These are phyloP conservation scores for Xylona heveae DNA, from an alignment of 495 filamentous ascomycete species.

Conservation along the genomic window DNA sequence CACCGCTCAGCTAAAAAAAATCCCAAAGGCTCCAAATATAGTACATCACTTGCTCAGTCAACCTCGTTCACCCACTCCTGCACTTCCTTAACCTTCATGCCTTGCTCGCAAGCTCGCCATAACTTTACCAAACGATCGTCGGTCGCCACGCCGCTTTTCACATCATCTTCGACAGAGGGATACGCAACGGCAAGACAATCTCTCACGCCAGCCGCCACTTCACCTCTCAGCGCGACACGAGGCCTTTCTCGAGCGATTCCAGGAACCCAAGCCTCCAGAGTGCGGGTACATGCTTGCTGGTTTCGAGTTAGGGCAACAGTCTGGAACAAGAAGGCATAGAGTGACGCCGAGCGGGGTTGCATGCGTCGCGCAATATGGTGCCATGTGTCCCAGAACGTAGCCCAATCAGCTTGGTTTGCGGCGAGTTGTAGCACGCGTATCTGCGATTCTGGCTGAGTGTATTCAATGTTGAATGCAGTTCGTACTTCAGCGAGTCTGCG, in stretches of 20 bases:
- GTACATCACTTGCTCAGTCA: too few species aligned
- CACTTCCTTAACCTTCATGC: too few species aligned
- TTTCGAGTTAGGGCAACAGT: constrained; percentile 25
- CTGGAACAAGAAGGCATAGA: constrained; percentile 36
- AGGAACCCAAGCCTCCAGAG: constrained; percentile 26
- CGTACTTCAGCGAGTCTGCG: constrained; percentile 10
- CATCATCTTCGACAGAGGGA: constrained; percentile 17
- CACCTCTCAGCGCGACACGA: constrained; percentile 21
- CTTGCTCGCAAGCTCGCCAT: too few species aligned
- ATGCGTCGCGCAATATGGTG: constrained; percentile 27
- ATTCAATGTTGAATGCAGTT: constrained; percentile 18
- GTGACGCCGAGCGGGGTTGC: constrained; percentile 23
- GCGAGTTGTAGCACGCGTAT: constrained; percentile 25
- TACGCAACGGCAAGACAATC: constrained; percentile 31
- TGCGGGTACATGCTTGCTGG: constrained; percentile 22
- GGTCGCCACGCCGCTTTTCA: too few species aligned
- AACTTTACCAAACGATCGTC: too few species aligned
- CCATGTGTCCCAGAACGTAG: constrained; percentile 40
- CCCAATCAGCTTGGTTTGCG: constrained; percentile 22
- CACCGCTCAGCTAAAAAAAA: too few species aligned
- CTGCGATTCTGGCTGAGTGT: constrained; percentile 24
- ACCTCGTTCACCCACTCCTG: too few species aligned
- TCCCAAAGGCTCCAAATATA: too few species aligned
- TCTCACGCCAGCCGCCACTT: constrained; percentile 20
- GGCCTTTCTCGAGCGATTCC: constrained; percentile 39